Evolutionary conservation across 2,329 filamentous ascomycete species (phyloP).

Genomic region (Penicillium sp.): DNA sequence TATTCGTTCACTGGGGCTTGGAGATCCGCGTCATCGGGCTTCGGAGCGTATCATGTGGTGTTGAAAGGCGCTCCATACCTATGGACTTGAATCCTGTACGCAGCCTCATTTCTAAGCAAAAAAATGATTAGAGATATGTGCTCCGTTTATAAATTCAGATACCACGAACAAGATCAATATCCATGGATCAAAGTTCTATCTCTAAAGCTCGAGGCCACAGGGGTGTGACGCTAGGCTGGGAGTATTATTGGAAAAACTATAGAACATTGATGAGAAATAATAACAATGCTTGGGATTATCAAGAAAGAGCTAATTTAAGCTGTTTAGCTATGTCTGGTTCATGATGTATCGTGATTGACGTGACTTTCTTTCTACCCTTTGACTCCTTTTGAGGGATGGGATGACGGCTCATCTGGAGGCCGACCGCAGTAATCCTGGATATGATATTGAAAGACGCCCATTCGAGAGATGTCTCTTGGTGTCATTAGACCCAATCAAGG

Average conservation of each 20-base stretch:
- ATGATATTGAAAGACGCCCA: background rate
- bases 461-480: background rate
- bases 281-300: background rate
- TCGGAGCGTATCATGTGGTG: too few species aligned
- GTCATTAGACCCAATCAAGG: background rate
- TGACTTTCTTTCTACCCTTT: background rate
- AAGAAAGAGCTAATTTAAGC: background rate
- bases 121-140: background rate
- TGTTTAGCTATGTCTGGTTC: background rate
- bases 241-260: background rate
- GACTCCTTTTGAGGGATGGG: background rate
- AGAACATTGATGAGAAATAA: background rate
- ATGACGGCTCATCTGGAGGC: background rate
- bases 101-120: too few species aligned
- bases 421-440: background rate
- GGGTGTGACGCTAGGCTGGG: background rate
- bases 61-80: too few species aligned
- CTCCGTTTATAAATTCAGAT: too few species aligned
- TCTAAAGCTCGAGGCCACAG: background rate
- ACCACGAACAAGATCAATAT: too few species aligned
- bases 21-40: too few species aligned
- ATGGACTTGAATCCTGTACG: too few species aligned
- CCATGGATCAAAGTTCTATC: background rate
- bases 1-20: too few species aligned
- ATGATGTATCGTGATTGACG: background rate